Base-by-base conservation (phyloP, 2,329 filamentous ascomycete species). In the Cladosporium cucumerinum region DNA sequence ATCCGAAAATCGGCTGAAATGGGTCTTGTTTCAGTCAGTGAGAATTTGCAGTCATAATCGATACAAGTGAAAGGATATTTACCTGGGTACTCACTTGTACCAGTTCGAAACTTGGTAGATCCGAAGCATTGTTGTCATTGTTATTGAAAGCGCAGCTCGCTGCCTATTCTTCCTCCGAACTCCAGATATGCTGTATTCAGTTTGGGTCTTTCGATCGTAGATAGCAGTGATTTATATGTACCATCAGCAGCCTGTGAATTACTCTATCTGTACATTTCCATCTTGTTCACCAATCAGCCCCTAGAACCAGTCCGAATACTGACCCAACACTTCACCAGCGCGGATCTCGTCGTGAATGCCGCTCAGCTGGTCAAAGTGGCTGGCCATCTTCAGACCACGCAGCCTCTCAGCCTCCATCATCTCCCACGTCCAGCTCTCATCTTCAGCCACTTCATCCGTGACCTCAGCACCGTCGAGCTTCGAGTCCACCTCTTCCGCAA, bases 381-480 rank as follows among this genome's bases (percentile, higher is more conserved):
- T 78, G 5, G 86, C 85, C 32, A 86, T 76, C 65, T 79, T 76
- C 71, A 88, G 67, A 0, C 86, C 87, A 49, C 84, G 77, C 58
- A 81, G 65, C 36, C 86, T 78, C 74, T 88, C 84, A 65, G 79
- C 76, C 69, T 89, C 86, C 66, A 89, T 85, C 23, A 80, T 78
- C 63, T 86, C 82, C 86, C 86, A 89, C 3, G 81, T 82, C 86
- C 86, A 88, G 32, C 81, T 79, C 3, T 79, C 78, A 73, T 75
- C 71, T 8, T 66, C 60, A 14, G 52, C 21, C 8, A 49, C 43
- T 5, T 32, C 58, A 21, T 48, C 34, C 14, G 16, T 12, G 5
- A 52, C 43, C 3, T 10, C 21, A 21, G 36, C 59, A 43, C 68
- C 55, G 30, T 68, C 14, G 21, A 74, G 66, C 61, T 72, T 72